Evolutionary conservation across 2,329 filamentous ascomycete genomes (phyloP), one percentile per base, ranked within the genome.

Genomic region (Diaporthe amygdali): DNA sequence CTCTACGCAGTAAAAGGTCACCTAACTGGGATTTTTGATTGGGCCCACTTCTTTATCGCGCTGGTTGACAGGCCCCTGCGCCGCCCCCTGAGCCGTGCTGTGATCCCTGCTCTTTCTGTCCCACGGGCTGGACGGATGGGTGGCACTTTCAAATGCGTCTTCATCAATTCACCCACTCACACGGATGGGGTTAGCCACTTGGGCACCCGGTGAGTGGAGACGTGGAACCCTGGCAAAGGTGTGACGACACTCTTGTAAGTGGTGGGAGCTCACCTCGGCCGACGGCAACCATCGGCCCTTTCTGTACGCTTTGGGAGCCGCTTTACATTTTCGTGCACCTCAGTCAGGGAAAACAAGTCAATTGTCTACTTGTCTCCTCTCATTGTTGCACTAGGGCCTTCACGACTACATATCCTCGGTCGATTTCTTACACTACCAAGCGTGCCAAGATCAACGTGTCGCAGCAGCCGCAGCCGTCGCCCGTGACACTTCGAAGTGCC

Each of bases 21-120:
- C 59, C 59, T 41, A 63, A 47, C 44, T 49, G 52, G 41, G 37
- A 47, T 59, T 59, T 67, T 67, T 68, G 66, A 68, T 68, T 68
- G 52, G 44, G 25, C 41, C 66, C 66, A 59, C 66, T 68, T 39
- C 49, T 55, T 30, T 30, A 47, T 52, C 39, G 39, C 39, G 51
- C 39, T 47, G 27, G 27, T 68, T 68, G 51, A 56, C n/a, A 64
- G 46, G 66, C 15, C 66, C 66, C 52, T 68, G 66, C 39, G n/a
- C 52, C 37, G 66, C 66, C 66, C 51, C 66, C 66, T 59, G 30
- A 68, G 52, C 52, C 30, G 52, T 47, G 59, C 59, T 34, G 44
- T 17, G 37, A 22, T 22, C 56, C 56, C 56, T 46, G 56, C 41
- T 12, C 7, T 39, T 17, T 52, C 55, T 49, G 30, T 64, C 41